Evolutionary conservation across 495 filamentous ascomycete species (phyloP), one percentile per base, ranked within the genome.

Genomic region (Penicillium salamii): DNA sequence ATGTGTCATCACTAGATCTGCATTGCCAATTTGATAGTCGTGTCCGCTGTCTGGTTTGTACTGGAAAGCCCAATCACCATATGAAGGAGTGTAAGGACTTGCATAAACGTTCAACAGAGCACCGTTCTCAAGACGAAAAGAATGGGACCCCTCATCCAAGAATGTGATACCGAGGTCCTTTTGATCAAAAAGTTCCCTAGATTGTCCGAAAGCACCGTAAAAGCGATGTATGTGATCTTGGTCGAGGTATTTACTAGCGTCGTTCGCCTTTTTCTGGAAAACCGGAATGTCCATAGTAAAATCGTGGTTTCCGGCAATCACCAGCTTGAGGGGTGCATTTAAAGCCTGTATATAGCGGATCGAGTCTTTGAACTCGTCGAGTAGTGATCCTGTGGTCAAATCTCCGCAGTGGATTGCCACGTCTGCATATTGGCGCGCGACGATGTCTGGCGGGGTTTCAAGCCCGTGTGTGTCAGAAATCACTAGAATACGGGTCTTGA

Each of bases 291-390:
- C 85, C 33, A 90, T 71, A 0, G 79, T 78, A 41, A 83, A 79
- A 52, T 89, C 85, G 52, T 89, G 86, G 58, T 89, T 89, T 0
- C 86, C 85, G 13, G 86, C 80, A 34, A 90, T 89, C n/a, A 85
- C 78, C 9, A 90, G 65, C 43, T 89, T 89, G 4, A 88, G 65
- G 2, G 81, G 78, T 0, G 85, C 83, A 7, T 82, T 57, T 41
- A 84, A 69, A 1, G 41, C 43, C 2, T 63, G 49, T 0, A 91
- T 67, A 38, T 83, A 67, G 11, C 65, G 38, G 9, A 90, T 64
- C 0, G 72, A 57, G 0, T 58, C 46, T 20, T 58, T 63, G 54
- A 76, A 86, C 52, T 88, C 78, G 2, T 72, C 52, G 5, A 86
- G 31, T 15, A 75, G 74, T 0, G 85, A 86, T 18, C 72, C 58